Conservation (phyloP, 2,329 filamentous ascomycete species). For the Claviceps cyperi region DNA sequence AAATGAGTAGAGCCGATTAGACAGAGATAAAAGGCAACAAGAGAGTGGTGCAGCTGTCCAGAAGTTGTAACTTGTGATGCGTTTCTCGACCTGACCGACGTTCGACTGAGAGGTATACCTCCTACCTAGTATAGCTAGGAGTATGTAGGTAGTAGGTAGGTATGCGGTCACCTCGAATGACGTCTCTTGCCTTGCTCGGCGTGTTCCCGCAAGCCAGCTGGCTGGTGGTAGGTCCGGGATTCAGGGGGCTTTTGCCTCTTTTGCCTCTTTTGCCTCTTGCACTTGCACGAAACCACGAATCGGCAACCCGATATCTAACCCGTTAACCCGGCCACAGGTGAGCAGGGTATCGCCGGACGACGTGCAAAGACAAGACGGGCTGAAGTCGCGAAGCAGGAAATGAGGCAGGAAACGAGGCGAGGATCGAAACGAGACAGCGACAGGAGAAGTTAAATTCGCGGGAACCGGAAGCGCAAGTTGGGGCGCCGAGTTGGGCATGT, state of each 20-base stretch:
- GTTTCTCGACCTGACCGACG: too few relatives aligned
- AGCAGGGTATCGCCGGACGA: neutral
- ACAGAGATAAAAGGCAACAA: neutral
- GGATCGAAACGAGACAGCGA: neutral
- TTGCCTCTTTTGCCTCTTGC: neutral
- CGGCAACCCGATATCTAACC: neutral
- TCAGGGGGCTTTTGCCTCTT: neutral
- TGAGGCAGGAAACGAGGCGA: neutral
- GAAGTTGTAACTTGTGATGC: neutral
- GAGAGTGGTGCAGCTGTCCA: neutral
- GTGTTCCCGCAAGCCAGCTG: neutral
- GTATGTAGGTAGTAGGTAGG: too few relatives aligned
- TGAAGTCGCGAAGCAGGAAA: neutral
- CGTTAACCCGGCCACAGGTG: too few relatives aligned
- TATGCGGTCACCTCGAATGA: too few relatives aligned
- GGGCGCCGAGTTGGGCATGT: neutral
- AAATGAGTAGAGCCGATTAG: neutral
- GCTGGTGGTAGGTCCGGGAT: neutral
- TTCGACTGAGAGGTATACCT: too few relatives aligned
- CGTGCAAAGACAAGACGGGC: neutral
- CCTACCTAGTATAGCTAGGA: too few relatives aligned
- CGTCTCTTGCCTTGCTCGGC: neutral
- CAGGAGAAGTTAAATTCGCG: neutral
- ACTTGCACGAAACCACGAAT: neutral
- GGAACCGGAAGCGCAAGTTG: neutral